Base-by-base conservation (phyloP, 2,329 filamentous ascomycete genomes). In the Penicillium oxalicum region DNA sequence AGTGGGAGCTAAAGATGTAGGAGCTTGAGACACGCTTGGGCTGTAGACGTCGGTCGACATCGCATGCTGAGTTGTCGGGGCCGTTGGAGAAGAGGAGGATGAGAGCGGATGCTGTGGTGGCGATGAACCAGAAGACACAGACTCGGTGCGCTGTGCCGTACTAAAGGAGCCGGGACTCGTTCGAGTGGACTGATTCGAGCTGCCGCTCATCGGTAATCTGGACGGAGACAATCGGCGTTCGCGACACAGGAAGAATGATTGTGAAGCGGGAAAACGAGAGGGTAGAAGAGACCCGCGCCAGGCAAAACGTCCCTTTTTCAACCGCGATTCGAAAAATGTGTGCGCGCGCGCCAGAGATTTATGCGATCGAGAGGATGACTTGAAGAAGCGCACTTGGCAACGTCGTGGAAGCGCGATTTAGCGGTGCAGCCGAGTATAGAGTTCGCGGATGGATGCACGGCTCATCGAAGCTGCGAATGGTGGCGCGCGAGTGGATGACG, bases 41-140 rank as follows among this genome's bases (percentile, higher is more conserved):
- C 60, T 68, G 51, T 71, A 71, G 57, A 72, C 67, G 61, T 72
- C 69, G 59, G 68, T 65, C 61, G 70, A 67, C 67, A 71, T 70
- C 57, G 64, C 67, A 68, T 70, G 67, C 63, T 71, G 68, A 57
- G 64, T 62, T 60, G 61, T 65, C 50, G 65, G 60, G 44, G 70
- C 59, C 57, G 60, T 56, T 58, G 68, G 67, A 36, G 41, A 45
- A n/a, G 64, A 59, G 43, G 63, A 61, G 46, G 33, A 36, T 24
- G 41, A 36, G 33, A 44, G 41, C 41, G 60, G 52, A 47, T 67
- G 57, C 48, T 68, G 64, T 24, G 60, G 61, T 49, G 68, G 68
- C 51, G 68, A 69, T 29, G 67, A 67, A 57, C 64, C 64, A 55
- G 68, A 70, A 12, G 68, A 70, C 33, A 69, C 63, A 29, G 68